A percentile compares a stretch with the other conserved stretches of the same genome.
These are phyloP conservation scores for Beauveria rudraprayagi DNA, from an alignment of 2,329 filamentous ascomycete species.

Conservation along the genomic window DNA sequence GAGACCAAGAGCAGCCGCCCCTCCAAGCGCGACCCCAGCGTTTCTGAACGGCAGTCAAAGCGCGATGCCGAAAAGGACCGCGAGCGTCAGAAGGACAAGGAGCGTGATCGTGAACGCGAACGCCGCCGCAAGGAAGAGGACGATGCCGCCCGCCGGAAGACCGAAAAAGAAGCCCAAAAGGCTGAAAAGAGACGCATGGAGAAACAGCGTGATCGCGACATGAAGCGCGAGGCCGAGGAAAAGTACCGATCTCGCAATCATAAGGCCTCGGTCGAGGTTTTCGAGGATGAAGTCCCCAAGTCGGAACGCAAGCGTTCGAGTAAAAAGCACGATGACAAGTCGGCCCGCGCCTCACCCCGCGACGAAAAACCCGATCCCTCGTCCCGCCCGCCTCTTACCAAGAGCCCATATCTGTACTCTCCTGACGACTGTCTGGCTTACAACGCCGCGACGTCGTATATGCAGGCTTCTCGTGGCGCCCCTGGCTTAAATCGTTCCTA, in stretches of 20 bases:
- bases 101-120: slow-evolving; percentile 15
- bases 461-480: slow-evolving; percentile 17
- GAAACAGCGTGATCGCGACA: slow-evolving; percentile 31
- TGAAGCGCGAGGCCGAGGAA: slow-evolving; percentile 28
- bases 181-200: slow-evolving; percentile 27
- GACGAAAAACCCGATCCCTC: slow-evolving; percentile 5
- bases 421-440: slow-evolving; percentile 3
- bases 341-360: slow-evolving; percentile 6
- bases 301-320: slow-evolving; percentile 32
- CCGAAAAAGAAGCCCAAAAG: slow-evolving; percentile 26
- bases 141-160: slow-evolving; percentile 19
- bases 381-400: slow-evolving; percentile 7
- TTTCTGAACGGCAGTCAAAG: slow-evolving; percentile 37
- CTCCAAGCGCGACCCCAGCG: slow-evolving; percentile 40
- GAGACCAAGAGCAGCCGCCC: slow-evolving; percentile 31
- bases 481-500: slow-evolving; percentile 16
- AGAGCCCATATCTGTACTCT: not conserved
- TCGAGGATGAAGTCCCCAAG: slow-evolving; percentile 24
- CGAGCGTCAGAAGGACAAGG: slow-evolving; percentile 26
- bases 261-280: slow-evolving; percentile 27
- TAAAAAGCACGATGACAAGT: slow-evolving; percentile 28
- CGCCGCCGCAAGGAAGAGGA: slow-evolving; percentile 4
- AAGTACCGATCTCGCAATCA: slow-evolving; percentile 22
- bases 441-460: slow-evolving; percentile 1
- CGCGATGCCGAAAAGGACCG: slow-evolving; percentile 33